Evolutionary conservation across 306 rosid species (phyloP), one percentile per base, ranked within the genome.

Genomic region (Alnus glutinosa): DNA sequence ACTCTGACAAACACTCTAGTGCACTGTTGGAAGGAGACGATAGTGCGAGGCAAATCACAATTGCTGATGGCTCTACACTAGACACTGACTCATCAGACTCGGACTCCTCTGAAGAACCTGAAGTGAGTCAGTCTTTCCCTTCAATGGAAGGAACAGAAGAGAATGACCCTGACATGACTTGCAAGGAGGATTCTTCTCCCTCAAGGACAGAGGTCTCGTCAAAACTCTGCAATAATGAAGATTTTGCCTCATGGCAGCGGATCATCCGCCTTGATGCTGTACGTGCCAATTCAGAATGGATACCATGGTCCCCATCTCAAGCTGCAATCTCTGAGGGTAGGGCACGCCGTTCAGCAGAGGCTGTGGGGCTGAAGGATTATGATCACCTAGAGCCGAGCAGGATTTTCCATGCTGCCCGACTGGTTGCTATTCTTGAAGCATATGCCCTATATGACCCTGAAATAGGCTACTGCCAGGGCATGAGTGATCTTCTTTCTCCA

Each of bases 391-490:
- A 95, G 66, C 89, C 98, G 59, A 64, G 86, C 78, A 85, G 97
- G 81, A 87, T 95, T 70, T 88, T 90, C 76, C 98, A 95, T 76
- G 98, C 98, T 71, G 94, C 97, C 61, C 89, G 98, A 15, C 81
- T 95, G 61, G 98, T 95, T 82, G 94, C 98, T 54, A 91, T 92
- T 74, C 98, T 95, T 36, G 98, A 95, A 91, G 98, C 98, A 19
- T 95, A 95, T 83, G 98, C 98, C 51, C 83, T 95, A 18, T 85
- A 87, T 42, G 98, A 95, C 82, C 97, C 98, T 47, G 98, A 95
- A 87, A 95, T 95, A 76, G 98, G 98, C 55, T 95, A 95, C 86
- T 95, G 98, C 87, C 98, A 95, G 85, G 98, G 98, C 19, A 95
- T 95, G 98, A 95, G 98, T 57, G 98, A 95, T 88, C 88, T 95